phyloP scores from a whole-genome alignment of 2,329 filamentous ascomycete species.

The Colletotrichum sp. region DNA sequence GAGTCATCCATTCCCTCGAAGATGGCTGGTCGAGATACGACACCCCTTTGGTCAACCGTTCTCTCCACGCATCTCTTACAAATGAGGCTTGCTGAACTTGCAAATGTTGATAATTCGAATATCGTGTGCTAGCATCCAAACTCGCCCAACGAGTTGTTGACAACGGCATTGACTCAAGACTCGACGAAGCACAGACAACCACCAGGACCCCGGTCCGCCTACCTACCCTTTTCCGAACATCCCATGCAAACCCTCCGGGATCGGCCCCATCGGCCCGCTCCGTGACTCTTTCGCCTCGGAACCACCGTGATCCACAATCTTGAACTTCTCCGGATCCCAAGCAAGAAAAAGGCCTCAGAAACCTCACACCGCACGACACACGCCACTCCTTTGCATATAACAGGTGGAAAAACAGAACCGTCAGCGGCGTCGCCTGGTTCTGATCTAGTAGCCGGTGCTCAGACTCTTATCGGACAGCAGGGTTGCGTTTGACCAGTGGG shows the following conservation, averaged over 20 bases:
- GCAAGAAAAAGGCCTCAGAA: neutral
- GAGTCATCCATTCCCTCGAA: too few species aligned
- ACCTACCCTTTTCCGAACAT: neutral
- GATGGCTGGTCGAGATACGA: neutral
- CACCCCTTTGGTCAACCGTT: neutral
- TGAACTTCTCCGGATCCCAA: neutral
- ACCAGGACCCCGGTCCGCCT: neutral
- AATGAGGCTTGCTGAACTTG: neutral
- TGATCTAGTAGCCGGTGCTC: neutral
- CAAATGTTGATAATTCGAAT: neutral
- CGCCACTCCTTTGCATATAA: neutral
- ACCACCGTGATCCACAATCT: neutral
- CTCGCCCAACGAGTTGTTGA: neutral
- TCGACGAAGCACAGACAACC: neutral
- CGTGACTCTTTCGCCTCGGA: neutral
- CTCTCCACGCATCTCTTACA: neutral
- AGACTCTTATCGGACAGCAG: neutral
- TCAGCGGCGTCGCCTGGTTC: neutral
- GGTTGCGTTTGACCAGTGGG: neutral
- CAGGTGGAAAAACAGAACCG: neutral
- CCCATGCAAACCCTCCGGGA: neutral
- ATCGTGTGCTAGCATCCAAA: neutral
- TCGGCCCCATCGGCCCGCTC: constrained; percentile 5
- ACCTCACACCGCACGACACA: accelerated
- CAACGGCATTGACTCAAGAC: neutral